Evolutionary conservation across 2,329 filamentous ascomycete genomes (phyloP).

Genomic region (Neoscytalidium dimidiatum): DNA sequence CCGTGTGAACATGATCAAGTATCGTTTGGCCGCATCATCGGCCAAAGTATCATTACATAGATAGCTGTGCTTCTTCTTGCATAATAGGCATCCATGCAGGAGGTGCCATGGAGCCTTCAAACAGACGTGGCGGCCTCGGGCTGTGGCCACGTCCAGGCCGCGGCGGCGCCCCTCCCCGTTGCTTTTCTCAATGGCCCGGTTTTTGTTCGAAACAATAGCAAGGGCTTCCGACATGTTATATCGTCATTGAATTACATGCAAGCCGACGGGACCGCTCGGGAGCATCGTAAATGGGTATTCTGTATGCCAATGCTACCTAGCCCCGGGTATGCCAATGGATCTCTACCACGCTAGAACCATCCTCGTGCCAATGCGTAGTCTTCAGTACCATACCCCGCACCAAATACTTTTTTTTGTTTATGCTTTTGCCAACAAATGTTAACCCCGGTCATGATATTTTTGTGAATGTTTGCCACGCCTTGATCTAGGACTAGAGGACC

Average conservation of each 20-base stretch:
- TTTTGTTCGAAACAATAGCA: neutral
- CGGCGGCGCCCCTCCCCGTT: neutral
- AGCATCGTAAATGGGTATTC: constrained; percentile 13
- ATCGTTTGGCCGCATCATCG: neutral
- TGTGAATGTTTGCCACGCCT: neutral
- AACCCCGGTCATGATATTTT: neutral
- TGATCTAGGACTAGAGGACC: neutral
- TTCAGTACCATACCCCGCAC: constrained; percentile 10
- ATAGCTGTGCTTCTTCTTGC: neutral
- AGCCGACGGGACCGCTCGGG: neutral
- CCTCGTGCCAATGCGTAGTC: constrained; percentile 8
- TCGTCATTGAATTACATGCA: neutral
- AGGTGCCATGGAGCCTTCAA: neutral
- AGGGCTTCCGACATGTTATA: neutral
- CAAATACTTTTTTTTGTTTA: constrained; percentile 8
- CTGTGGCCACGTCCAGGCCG: neutral
- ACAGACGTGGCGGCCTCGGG: neutral
- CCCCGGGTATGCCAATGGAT: constrained; percentile 17
- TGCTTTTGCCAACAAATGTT: neutral
- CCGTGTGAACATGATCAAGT: neutral
- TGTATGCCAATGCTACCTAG: constrained; percentile 15
- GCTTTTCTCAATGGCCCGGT: neutral
- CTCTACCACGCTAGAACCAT: constrained; percentile 17
- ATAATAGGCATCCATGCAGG: neutral
- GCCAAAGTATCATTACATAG: neutral